These are phyloP conservation scores for Trametes sanguinea DNA, from an alignment of 768 basidiomycete species.

Conservation along the genomic window DNA sequence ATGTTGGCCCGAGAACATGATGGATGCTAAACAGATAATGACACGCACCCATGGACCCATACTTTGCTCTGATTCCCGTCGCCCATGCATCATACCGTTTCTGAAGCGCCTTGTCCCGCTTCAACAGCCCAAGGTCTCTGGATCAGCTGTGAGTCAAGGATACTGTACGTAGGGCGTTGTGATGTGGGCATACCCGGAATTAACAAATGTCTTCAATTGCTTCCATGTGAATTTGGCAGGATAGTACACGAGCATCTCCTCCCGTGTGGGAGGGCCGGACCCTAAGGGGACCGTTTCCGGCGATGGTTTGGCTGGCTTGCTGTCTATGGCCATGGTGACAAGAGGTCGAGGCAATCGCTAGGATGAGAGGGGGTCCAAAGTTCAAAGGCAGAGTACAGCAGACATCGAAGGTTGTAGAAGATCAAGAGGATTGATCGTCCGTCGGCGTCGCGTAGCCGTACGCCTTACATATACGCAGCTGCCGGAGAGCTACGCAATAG, in stretches of 20 bases:
- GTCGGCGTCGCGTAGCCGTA: no score
- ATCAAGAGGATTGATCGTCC: no score
- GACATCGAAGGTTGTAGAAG: no score
- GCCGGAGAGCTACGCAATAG: no score
- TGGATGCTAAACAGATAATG: no score
- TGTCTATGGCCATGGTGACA: slow-evolving; percentile 3
- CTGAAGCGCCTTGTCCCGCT: slow-evolving; percentile 72
- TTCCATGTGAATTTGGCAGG: slow-evolving; percentile 76
- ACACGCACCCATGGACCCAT: slow-evolving; percentile 66
- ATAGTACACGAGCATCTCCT: slow-evolving; percentile 68
- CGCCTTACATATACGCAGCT: no score
- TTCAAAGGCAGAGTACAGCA: no score
- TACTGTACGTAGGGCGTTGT: neutral
- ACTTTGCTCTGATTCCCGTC: slow-evolving; percentile 50
- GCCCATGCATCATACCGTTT: slow-evolving; percentile 64
- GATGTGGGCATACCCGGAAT: slow-evolving; percentile 58
- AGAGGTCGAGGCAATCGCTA: no score
- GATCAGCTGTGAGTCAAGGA: neutral
- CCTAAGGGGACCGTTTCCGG: slow-evolving; percentile 27
- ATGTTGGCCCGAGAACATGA: neutral
- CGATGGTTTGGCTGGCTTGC: neutral
- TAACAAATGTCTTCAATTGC: slow-evolving; percentile 75
- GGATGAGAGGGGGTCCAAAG: no score
- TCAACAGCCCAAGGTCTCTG: slow-evolving; percentile 80
- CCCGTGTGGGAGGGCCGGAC: slow-evolving; percentile 64